These are phyloP conservation scores for Multifurca ochricompacta DNA, from an alignment of 768 basidiomycete species.

Conservation along the genomic window DNA sequence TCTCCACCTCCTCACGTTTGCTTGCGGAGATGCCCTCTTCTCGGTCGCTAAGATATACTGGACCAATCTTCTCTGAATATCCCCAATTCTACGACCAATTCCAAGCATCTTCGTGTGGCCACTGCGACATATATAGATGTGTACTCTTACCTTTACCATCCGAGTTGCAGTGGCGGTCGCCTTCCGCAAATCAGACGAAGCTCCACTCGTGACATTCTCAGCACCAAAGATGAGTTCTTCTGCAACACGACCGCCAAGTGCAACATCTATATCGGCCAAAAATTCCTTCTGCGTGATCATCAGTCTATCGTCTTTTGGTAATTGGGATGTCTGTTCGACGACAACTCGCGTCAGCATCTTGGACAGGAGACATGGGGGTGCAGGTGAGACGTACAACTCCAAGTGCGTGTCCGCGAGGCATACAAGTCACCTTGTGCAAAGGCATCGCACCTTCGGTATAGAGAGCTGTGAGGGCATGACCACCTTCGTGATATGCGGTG, in stretches of 20 bases:
- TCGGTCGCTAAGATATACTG: conserved; percentile 71
- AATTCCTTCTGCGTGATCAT: conserved; percentile 70
- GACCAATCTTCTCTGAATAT: conserved; percentile 72
- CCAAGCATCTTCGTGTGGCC: background rate
- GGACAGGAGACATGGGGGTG: background rate
- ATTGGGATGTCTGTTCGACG: conserved; percentile 49
- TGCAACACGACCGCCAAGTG: conserved; percentile 91
- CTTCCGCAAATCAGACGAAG: conserved; percentile 74
- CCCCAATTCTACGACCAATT: conserved; percentile 52
- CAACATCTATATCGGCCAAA: conserved; percentile 79
- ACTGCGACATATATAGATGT: background rate
- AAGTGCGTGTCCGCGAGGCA: conserved; percentile 91
- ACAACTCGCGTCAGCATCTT: background rate
- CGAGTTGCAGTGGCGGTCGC: conserved; percentile 73
- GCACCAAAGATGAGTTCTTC: conserved; percentile 87
- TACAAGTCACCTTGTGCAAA: conserved; percentile 94
- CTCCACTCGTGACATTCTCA: conserved; percentile 87
- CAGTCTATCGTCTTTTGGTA: conserved; percentile 70
- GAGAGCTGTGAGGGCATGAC: conserved; percentile 89
- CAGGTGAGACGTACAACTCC: conserved; percentile 55
- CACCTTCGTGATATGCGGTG: conserved; percentile 98
- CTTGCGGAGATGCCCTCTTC: conserved; percentile 63
- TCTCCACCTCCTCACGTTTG: conserved; percentile 79
- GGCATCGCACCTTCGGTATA: conserved; percentile 96
- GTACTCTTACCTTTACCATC: conserved; percentile 76